Evolutionary conservation across 1,284 basidiomycete species (phyloP).

Genomic region (Phenoliferia sp.): DNA sequence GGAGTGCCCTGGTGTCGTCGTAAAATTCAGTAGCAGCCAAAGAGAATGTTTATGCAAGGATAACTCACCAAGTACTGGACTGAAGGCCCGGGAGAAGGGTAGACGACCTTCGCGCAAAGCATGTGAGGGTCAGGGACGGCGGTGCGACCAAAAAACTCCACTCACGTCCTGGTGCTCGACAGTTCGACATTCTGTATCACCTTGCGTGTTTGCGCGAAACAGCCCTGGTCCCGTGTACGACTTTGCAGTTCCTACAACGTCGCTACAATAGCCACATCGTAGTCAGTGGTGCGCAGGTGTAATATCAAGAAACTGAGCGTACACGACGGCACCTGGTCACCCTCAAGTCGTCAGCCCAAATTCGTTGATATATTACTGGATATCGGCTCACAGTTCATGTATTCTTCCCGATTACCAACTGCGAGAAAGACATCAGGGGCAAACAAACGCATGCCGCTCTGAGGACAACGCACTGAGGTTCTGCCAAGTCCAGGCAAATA

Average conservation of each 20-base stretch:
- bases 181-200: slow-evolving; percentile 20
- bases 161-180: neutral
- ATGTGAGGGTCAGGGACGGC: neutral
- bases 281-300: too few relatives aligned
- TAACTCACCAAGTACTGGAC: slow-evolving; percentile 39
- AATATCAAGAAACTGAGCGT: too few relatives aligned
- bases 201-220: slow-evolving; percentile 45
- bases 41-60: too few relatives aligned
- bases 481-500: slow-evolving; percentile 49
- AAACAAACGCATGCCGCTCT: neutral
- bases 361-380: too few relatives aligned
- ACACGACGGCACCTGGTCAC: slow-evolving; percentile 41
- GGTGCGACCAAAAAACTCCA: neutral
- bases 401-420: slow-evolving; percentile 18
- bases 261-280: too few relatives aligned
- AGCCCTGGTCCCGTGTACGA: slow-evolving; percentile 39
- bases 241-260: slow-evolving; percentile 37
- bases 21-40: too few relatives aligned
- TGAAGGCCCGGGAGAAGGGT: slow-evolving; percentile 40
- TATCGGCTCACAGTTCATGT: slow-evolving; percentile 45
- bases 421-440: neutral
- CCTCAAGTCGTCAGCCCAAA: too few relatives aligned
- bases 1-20: slow-evolving; percentile 10
- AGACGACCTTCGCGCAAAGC: slow-evolving; percentile 30
- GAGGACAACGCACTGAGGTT: slow-evolving; percentile 29